These are phyloP conservation scores for Neonothopanus nambi DNA, from an alignment of 1,284 basidiomycete genomes.

Conservation along the genomic window DNA sequence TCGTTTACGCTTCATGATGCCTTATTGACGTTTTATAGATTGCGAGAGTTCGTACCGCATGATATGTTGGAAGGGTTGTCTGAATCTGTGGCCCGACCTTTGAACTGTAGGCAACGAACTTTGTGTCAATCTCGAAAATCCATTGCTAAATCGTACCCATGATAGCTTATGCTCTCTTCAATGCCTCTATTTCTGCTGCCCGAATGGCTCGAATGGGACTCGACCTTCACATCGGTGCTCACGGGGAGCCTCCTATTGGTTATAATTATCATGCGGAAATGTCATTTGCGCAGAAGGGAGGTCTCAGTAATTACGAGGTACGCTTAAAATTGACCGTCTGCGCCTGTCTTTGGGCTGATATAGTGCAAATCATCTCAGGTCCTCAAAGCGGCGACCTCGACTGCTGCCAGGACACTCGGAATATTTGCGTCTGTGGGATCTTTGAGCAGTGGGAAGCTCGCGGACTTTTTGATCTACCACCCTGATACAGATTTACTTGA, in stretches of 20 bases:
- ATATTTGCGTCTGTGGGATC: conserved; percentile 61
- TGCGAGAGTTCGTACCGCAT: conserved; percentile 62
- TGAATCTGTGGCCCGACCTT: conserved; percentile 60
- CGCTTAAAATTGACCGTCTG: neutral
- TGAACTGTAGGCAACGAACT: conserved; percentile 45
- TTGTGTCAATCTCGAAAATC: neutral
- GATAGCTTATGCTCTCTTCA: conserved; percentile 61
- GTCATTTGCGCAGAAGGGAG: conserved; percentile 60
- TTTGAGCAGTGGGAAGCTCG: conserved; percentile 62
- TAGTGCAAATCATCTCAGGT: conserved; percentile 39
- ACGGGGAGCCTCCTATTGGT: conserved; percentile 71
- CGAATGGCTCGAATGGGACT: conserved; percentile 65
- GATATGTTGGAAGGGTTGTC: conserved; percentile 58
- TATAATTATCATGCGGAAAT: conserved; percentile 75
- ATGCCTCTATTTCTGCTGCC: conserved; percentile 64
- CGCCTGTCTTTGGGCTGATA: neutral
- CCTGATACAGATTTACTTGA: conserved; percentile 56
- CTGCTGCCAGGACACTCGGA: conserved; percentile 64
- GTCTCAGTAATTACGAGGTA: conserved; percentile 50
- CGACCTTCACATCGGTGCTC: conserved; percentile 66
- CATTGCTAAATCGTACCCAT: neutral
- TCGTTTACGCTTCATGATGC: conserved; percentile 18
- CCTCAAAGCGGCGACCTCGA: conserved; percentile 63
- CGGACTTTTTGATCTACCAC: conserved; percentile 66
- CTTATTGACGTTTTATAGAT: conserved; percentile 34